Evolutionary conservation across 2,329 filamentous ascomycete species (phyloP).

Genomic region (Xylariales sp.): DNA sequence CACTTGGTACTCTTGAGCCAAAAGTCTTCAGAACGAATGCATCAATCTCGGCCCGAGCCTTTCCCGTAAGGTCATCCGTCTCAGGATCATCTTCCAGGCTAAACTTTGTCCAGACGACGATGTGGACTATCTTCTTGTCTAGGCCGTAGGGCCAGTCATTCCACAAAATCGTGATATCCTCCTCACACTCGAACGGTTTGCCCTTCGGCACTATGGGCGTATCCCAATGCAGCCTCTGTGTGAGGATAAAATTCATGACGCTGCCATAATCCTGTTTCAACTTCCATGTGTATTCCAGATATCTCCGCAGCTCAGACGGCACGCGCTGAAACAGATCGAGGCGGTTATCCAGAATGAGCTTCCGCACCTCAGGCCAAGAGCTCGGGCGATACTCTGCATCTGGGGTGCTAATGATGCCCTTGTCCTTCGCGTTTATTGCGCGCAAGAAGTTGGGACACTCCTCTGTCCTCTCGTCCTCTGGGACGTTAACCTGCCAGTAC

Average conservation of each 20-base stretch:
- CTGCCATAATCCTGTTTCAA: slow-evolving; percentile 77
- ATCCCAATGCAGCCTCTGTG: slow-evolving; percentile 76
- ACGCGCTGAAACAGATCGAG: slow-evolving; percentile 81
- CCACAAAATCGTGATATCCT: slow-evolving; percentile 78
- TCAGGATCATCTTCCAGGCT: slow-evolving; percentile 73
- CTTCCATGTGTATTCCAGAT: slow-evolving; percentile 74
- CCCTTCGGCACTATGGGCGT: slow-evolving; percentile 52
- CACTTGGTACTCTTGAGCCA: slow-evolving; percentile 59
- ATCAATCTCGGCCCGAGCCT: slow-evolving; percentile 73
- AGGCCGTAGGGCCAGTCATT: slow-evolving; percentile 98
- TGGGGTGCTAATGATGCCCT: slow-evolving; percentile 74
- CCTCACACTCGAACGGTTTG: slow-evolving; percentile 57
- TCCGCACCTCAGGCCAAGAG: slow-evolving; percentile 76
- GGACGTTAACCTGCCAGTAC: slow-evolving; percentile 88
- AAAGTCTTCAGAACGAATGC: slow-evolving; percentile 77
- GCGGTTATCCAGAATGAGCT: slow-evolving; percentile 71
- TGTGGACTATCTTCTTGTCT: slow-evolving; percentile 79
- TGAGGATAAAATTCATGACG: slow-evolving; percentile 80
- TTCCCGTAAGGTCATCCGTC: slow-evolving; percentile 74
- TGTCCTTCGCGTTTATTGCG: slow-evolving; percentile 74
- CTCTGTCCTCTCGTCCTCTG: slow-evolving; percentile 67
- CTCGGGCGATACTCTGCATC: slow-evolving; percentile 73
- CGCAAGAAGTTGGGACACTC: slow-evolving; percentile 79
- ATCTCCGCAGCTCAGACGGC: slow-evolving; percentile 82
- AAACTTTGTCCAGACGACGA: slow-evolving; percentile 96